Evolutionary conservation across 1,139 yeast species (phyloP).

Genomic region (Saccharomycopsis phalli): DNA sequence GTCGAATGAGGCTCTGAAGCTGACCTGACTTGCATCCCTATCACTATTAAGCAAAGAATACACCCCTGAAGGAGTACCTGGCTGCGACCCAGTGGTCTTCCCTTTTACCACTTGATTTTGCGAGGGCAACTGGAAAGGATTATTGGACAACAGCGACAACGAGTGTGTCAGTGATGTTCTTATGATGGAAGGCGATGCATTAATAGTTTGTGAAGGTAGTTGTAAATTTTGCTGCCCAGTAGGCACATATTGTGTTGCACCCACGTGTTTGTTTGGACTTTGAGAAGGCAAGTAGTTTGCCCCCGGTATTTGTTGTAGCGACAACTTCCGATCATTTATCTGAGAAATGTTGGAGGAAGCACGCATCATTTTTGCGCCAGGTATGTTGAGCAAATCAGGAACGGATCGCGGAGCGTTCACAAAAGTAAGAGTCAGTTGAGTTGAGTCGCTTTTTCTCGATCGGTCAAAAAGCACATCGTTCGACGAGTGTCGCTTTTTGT

Average conservation of each 20-base stretch:
- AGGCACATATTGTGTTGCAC: too few relatives aligned
- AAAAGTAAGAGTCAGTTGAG: conserved; percentile 13
- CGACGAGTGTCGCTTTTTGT: conserved; percentile 25
- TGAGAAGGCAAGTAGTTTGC: too few relatives aligned
- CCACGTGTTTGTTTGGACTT: too few relatives aligned
- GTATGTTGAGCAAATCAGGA: conserved; percentile 13
- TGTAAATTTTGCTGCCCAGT: too few relatives aligned
- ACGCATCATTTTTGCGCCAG: conserved; percentile 7
- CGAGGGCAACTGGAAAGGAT: too few relatives aligned
- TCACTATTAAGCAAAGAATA: conserved; percentile 13
- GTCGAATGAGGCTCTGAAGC: not conserved
- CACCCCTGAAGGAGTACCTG: conserved; percentile 16
- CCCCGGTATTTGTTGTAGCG: too few relatives aligned
- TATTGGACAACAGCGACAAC: too few relatives aligned
- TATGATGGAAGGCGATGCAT: too few relatives aligned
- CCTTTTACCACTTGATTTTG: too few relatives aligned
- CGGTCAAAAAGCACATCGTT: conserved; percentile 21
- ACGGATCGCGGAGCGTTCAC: conserved; percentile 15
- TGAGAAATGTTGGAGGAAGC: not conserved
- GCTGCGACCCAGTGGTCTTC: not conserved
- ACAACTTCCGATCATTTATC: not conserved
- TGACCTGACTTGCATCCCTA: too few relatives aligned
- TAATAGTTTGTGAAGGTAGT: too few relatives aligned
- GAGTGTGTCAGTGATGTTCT: too few relatives aligned
- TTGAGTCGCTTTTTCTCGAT: conserved; percentile 8